Evolutionary conservation across 2,329 filamentous ascomycete genomes (phyloP).

Genomic region (Diaporthe longicolla): DNA sequence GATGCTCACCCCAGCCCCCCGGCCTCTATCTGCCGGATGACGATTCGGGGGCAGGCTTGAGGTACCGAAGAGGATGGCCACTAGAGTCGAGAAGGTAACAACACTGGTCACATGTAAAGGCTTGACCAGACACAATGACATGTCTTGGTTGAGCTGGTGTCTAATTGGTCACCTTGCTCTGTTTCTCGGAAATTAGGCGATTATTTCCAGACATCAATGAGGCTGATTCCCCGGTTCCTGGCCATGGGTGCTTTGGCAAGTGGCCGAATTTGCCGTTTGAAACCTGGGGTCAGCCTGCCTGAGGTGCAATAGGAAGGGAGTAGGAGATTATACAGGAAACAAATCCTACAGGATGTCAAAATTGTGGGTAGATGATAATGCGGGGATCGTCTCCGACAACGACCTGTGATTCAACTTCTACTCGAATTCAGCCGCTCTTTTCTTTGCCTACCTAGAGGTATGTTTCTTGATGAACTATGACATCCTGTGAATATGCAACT

Average conservation of each 20-base stretch:
- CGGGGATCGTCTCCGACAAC: neutral
- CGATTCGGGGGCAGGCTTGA: neutral
- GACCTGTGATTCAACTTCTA: neutral
- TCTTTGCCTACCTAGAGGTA: neutral
- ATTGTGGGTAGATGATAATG: slow-evolving; percentile 19
- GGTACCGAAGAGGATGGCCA: neutral
- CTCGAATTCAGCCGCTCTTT: neutral
- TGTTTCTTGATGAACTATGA: too few species aligned
- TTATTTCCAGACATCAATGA: neutral
- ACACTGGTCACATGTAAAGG: neutral
- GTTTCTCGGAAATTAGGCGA: neutral
- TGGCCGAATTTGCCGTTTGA: neutral
- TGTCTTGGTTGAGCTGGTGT: neutral
- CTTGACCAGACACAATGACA: neutral
- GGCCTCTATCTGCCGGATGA: neutral
- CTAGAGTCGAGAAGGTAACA: neutral
- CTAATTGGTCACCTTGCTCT: neutral
- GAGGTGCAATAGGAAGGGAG: neutral
- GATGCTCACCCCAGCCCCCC: neutral
- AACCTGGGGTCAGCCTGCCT: neutral
- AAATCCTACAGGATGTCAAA: neutral
- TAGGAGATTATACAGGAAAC: neutral
- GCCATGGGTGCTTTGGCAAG: neutral
- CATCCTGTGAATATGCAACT: neutral
- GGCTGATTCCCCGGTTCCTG: neutral